These are phyloP conservation scores for Typha latifolia DNA, from an alignment of 176 grass and related monocot genomes.

Conservation along the genomic window DNA sequence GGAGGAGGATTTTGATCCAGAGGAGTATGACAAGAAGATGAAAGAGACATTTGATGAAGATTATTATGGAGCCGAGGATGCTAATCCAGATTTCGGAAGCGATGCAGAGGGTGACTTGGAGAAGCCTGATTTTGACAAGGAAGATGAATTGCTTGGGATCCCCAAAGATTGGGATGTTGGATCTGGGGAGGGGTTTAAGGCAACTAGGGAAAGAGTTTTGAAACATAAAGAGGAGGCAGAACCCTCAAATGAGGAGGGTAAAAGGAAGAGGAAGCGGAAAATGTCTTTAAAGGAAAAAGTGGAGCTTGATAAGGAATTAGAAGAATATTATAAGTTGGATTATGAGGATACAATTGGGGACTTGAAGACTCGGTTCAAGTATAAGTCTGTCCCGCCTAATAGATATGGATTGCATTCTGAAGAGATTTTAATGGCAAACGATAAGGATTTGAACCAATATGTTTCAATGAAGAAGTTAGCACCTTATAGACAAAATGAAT, in stretches of 20 bases:
- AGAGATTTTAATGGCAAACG: conserved; percentile 55
- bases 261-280: conserved; percentile 37
- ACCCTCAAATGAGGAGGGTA: conserved; percentile 11
- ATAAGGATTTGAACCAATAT: conserved; percentile 84
- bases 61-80: conserved; percentile 67
- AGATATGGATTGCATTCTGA: conserved; percentile 42
- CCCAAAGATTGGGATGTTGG: conserved; percentile 38
- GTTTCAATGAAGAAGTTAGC: conserved; percentile 89
- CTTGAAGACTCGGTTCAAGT: conserved; percentile 90
- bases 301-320: conserved; percentile 87
- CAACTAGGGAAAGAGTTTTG: conserved; percentile 25
- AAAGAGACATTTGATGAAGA: conserved; percentile 49
- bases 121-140: conserved; percentile 80
- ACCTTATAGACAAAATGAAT: conserved; percentile 74
- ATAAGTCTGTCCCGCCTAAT: conserved; percentile 54
- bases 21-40: conserved; percentile 86
- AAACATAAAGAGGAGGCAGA: conserved; percentile 28
- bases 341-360: conserved; percentile 90
- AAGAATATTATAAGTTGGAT: conserved; percentile 93
- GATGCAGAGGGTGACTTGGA: conserved; percentile 43
- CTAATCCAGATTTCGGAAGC: conserved; percentile 59
- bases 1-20: conserved; percentile 91
- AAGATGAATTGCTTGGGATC: conserved; percentile 77
- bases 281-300: conserved; percentile 73
- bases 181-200: conserved; percentile 29